Base-by-base conservation (phyloP, 306 rosid genomes). In the Glycine latifolia region DNA sequence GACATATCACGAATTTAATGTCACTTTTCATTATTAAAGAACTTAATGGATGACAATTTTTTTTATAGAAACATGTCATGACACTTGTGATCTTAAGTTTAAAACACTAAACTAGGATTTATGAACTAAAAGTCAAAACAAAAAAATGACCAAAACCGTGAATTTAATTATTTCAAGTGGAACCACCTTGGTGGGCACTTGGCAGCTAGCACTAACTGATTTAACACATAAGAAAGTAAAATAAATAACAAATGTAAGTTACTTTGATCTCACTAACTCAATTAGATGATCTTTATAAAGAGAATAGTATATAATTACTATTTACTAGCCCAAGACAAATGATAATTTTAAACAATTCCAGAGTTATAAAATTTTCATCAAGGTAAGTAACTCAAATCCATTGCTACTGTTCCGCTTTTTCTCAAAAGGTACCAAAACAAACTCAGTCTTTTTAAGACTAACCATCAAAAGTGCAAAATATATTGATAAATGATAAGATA, bases 171-270 rank as follows among this genome's bases (percentile, higher is more conserved):
- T 20, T 73, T 52, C 10, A 39, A 39, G 75, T 73, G 80, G 80
- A 81, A 81, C 79, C 84, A 52, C 46, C 46, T 49, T 8, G 73
- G 79, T 72, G 73, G 79, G 67, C 41, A 10, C 41, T 4, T 3
- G 66, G 79, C n/a, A 81, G 74, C 84, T 39, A 81, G 74, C 84
- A 52, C 58, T 81, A 62, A 20, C 66, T 47, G 44, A 58, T 70
- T 55, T 46, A 20, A 20, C 67, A 70, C 77, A 48, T 46, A 70
- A n/a, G 77, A 20, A 20, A 20, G 0, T 20, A 20, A 20, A 20
- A 20, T 20, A 20, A 20, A 20, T 20, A 20, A 20, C 1, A 20
- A 1, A 20, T 20, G 20, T 20, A 20, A 20, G 20, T 1, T 1
- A 20, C 20, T 20, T 20, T 20, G 20, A 0, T 20, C 20, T 20